These are phyloP conservation scores for Lachnellula subtilissima DNA, from an alignment of 2,329 filamentous ascomycete species.

Conservation along the genomic window DNA sequence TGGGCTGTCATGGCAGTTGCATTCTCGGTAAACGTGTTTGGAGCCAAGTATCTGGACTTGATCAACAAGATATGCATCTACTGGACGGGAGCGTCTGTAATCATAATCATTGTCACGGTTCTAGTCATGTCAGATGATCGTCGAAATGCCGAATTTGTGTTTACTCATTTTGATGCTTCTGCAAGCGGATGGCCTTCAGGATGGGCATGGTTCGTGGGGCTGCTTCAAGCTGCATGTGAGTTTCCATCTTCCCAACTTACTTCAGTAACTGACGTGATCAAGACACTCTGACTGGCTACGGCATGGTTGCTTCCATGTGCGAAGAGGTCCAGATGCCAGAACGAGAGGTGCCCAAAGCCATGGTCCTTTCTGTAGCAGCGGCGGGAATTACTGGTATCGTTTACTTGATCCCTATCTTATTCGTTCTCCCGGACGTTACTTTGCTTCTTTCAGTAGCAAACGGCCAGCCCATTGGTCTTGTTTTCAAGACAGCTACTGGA, in stretches of 20 bases:
- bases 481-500: constrained; percentile 68
- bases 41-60: constrained; percentile 55
- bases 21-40: constrained; percentile 61
- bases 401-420: constrained; percentile 70
- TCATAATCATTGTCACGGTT: constrained; percentile 63
- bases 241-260: neutral
- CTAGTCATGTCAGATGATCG: constrained; percentile 51
- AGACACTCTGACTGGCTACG: constrained; percentile 61
- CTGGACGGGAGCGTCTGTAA: constrained; percentile 61
- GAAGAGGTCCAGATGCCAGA: constrained; percentile 67
- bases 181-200: constrained; percentile 61
- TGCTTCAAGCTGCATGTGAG: constrained; percentile 53
- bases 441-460: constrained; percentile 61
- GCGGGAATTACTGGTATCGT: constrained; percentile 61
- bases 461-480: constrained; percentile 68
- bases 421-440: constrained; percentile 66
- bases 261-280: constrained; percentile 24
- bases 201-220: constrained; percentile 69
- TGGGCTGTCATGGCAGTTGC: constrained; percentile 66
- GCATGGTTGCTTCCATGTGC: constrained; percentile 68
- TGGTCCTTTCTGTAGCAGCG: constrained; percentile 63
- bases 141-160: constrained; percentile 59
- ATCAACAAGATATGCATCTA: constrained; percentile 71
- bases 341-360: constrained; percentile 65
- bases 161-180: constrained; percentile 63